A percentile compares a stretch with the other conserved stretches of the same genome.
Conservation (phyloP, 2,329 filamentous ascomycete species). For the Colletotrichum somersetense region DNA sequence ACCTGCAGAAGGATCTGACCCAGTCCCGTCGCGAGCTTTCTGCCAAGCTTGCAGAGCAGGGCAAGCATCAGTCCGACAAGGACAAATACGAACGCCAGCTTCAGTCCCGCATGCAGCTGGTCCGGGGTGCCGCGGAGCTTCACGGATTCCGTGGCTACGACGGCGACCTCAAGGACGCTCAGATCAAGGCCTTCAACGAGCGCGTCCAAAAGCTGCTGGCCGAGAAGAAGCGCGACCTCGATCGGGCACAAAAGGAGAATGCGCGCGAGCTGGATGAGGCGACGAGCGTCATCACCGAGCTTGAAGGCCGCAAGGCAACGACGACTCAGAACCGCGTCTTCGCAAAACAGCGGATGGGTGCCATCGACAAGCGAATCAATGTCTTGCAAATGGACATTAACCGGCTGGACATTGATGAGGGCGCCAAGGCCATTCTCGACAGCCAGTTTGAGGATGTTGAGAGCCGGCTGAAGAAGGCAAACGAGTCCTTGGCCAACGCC, state of each 20-base stretch:
- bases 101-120: constrained; percentile 75
- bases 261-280: constrained; percentile 80
- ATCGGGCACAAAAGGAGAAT: constrained; percentile 79
- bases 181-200: constrained; percentile 82
- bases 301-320: constrained; percentile 80
- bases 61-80: constrained; percentile 87
- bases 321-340: constrained; percentile 80
- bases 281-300: constrained; percentile 77
- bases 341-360: constrained; percentile 77
- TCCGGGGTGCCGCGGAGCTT: constrained; percentile 80
- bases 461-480: constrained; percentile 70
- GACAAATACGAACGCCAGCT: constrained; percentile 88
- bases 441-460: constrained; percentile 79
- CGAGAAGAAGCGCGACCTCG: constrained; percentile 84
- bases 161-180: constrained; percentile 78
- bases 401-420: constrained; percentile 87
- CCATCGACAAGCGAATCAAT: constrained; percentile 78
- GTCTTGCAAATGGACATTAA: constrained; percentile 77
- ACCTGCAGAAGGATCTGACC: constrained; percentile 67
- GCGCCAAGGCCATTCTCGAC: constrained; percentile 81
- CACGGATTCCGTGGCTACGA: constrained; percentile 90
- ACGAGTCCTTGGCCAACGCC: constrained; percentile 71
- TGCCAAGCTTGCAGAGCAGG: constrained; percentile 72
- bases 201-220: constrained; percentile 79
- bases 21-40: constrained; percentile 61